A percentile compares a stretch with the other conserved stretches of the same genome.
These are phyloP conservation scores for Tremella yokohamensis DNA, from an alignment of 768 basidiomycete species.

Conservation along the genomic window DNA sequence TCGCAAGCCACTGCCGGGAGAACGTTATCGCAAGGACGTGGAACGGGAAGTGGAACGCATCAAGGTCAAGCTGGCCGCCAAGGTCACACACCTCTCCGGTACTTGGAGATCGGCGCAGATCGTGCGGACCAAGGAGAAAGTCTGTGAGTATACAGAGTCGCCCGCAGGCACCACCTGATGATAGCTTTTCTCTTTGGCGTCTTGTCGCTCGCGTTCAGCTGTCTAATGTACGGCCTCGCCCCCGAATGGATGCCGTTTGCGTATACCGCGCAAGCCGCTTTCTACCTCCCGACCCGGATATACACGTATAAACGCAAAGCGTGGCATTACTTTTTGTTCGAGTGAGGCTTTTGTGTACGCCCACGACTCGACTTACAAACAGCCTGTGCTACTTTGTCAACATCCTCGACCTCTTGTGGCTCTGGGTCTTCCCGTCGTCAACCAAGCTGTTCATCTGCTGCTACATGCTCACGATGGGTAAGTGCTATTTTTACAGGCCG, in stretches of 20 bases:
- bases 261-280: conserved; percentile 73
- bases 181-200: conserved; percentile 87
- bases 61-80: conserved; percentile 77
- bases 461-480: conserved; percentile 82
- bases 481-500: conserved; percentile 5
- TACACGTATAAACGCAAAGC: conserved; percentile 86
- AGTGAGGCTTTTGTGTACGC: conserved; percentile 17
- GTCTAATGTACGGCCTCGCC: conserved; percentile 79
- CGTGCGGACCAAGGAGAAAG: conserved; percentile 50
- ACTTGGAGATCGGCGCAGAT: conserved; percentile 81
- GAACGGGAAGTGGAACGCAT: conserved; percentile 83
- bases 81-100: conserved; percentile 69
- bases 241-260: conserved; percentile 87
- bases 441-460: conserved; percentile 80
- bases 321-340: conserved; percentile 90
- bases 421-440: conserved; percentile 82
- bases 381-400: conserved; percentile 84
- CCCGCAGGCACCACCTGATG: conserved; percentile 54
- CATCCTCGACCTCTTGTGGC: conserved; percentile 81
- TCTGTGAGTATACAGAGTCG: conserved; percentile 63
- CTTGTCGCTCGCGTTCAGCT: conserved; percentile 77
- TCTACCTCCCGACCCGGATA: conserved; percentile 75
- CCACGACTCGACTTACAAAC: conserved; percentile 9
- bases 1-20: conserved; percentile 60
- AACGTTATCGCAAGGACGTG: conserved; percentile 68